Evolutionary conservation across 805 yeast species (phyloP), one percentile per base, ranked within the genome.

Genomic region (Lipomyces orientalis): DNA sequence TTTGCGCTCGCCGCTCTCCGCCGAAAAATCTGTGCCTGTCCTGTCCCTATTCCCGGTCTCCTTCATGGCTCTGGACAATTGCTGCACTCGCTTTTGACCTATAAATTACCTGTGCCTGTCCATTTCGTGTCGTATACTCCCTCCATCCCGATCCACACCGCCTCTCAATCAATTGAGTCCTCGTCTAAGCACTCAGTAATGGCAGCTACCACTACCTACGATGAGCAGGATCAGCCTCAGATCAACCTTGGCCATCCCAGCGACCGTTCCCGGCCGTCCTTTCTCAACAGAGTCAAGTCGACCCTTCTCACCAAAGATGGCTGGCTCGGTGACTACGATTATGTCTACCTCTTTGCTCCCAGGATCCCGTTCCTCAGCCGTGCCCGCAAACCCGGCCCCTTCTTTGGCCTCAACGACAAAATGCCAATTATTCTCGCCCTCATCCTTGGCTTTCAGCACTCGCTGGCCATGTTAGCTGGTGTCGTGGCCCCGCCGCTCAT

Each of bases 381-480:
- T 80, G 71, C 73, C 78, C 75, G 70, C 78, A 81, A 72, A 35
- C 80, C 86, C 1, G 92, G 89, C 74, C 97, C 97, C 0, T 93
- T 93, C 79, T 93, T 92, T 74, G 92, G 95, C 4, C 79, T 93
- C 61, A 82, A 92, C 76, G 86, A 88, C 56, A 91, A 88, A 1
- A 88, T 93, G 86, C 98, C 98, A 0, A 73, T 92, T n/a, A 73
- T 90, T 7, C 81, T 93, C 65, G 97, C 96, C 0, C 77, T 90
- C 65, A 65, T 93, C 10, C 83, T 93, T 43, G 97, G 98, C 19
- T 83, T 93, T 70, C 97, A 93, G 80, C 98, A 93, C 76, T 81
- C 97, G 0, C 78, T 93, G 71, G 87, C 97, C 33, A 93, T 93
- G 97, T 80, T 93, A 80, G 97, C 97, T 16, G 97, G 97, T 75